Evolutionary conservation across 208 protist genomes (phyloP).

Genomic region (Trichomonas vaginalis): DNA sequence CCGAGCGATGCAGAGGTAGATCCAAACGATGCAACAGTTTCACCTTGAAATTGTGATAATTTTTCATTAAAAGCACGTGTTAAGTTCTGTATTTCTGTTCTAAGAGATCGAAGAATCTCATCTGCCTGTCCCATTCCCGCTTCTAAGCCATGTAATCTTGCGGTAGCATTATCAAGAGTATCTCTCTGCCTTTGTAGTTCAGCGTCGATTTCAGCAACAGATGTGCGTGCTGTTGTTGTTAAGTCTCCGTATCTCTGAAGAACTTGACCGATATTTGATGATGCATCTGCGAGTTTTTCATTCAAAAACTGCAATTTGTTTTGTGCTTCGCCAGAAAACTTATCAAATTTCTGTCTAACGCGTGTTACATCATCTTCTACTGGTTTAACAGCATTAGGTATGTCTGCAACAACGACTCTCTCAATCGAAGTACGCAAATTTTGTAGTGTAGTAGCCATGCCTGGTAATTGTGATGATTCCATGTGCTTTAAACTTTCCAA

Average conservation of each 20-base stretch:
- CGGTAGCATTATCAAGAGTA: neutral
- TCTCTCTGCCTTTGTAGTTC: neutral
- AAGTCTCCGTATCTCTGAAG: neutral
- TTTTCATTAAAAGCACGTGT: neutral
- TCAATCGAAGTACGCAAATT: neutral
- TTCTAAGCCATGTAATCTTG: neutral
- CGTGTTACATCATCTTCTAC: neutral
- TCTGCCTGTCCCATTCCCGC: neutral
- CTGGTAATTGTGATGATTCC: neutral
- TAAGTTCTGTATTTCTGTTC: neutral
- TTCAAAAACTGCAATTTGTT: slow-evolving; percentile 5
- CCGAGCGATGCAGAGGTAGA: neutral
- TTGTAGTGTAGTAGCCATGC: neutral
- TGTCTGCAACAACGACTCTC: neutral
- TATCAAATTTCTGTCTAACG: slow-evolving; percentile 13
- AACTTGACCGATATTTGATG: neutral
- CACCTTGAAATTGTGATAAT: neutral
- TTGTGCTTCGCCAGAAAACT: neutral
- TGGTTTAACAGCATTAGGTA: neutral
- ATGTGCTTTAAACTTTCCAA: neutral
- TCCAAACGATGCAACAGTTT: neutral
- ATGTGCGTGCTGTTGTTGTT: neutral
- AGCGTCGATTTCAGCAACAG: neutral
- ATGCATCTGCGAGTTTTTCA: neutral
- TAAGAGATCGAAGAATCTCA: neutral